These are phyloP conservation scores for Mortierella claussenii DNA, from an alignment of 192 early-diverging fungal genomes.

Conservation along the genomic window DNA sequence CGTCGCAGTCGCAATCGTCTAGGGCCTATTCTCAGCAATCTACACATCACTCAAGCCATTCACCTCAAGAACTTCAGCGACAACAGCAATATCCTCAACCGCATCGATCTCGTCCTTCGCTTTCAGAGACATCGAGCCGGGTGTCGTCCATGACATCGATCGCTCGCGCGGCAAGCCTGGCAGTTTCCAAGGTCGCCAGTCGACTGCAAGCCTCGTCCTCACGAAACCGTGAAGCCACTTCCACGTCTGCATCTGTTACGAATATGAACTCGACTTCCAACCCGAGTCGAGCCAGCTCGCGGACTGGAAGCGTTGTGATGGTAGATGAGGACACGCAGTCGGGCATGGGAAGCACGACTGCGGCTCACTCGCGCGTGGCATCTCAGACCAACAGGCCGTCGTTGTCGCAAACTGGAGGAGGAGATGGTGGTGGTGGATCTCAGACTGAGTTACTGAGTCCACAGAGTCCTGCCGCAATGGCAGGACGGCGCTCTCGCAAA, in stretches of 20 bases:
- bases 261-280: not conserved
- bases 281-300: constrained; percentile 14
- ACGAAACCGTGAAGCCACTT: constrained; percentile 20
- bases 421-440: too few relatives aligned
- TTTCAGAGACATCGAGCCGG: constrained; percentile 26
- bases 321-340: constrained; percentile 22
- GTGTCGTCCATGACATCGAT: constrained; percentile 51
- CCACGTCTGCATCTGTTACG: not conserved
- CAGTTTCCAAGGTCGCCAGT: constrained; percentile 36
- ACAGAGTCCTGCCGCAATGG: not conserved
- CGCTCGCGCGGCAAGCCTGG: constrained; percentile 37
- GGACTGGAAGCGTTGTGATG: constrained; percentile 17
- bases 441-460: constrained; percentile 1
- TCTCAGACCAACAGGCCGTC: too few relatives aligned
- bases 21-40: too few relatives aligned
- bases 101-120: constrained; percentile 6
- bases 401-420: too few relatives aligned
- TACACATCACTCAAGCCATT: too few relatives aligned
- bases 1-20: constrained; percentile 20
- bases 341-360: too few relatives aligned
- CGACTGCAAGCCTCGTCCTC: constrained; percentile 11
- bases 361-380: too few relatives aligned
- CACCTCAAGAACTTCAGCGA: constrained; percentile 4
- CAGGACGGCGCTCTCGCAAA: not conserved
- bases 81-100: not conserved